Evolutionary conservation across 257 asterid genomes (phyloP), one percentile per base, ranked within the genome.

Genomic region (Capsicum baccatum): DNA sequence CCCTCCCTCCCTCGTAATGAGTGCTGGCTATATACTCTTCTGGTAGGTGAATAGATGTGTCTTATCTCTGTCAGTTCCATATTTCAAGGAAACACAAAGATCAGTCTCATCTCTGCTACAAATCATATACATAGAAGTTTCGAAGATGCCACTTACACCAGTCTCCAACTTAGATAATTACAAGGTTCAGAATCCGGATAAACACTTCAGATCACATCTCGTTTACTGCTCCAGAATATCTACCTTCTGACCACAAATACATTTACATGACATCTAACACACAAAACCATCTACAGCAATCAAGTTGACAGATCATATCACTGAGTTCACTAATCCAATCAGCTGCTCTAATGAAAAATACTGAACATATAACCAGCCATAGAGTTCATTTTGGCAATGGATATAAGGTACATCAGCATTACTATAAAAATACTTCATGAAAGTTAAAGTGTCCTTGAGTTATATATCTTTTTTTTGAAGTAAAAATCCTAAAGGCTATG

Each of bases 181-280:
- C 59, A 47, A 48, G 80, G 59, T 73, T 48, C 42, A 48, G 59
- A 71, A 71, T 73, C 80, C 16, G 4, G 47, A 50, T 47, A 6
- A 73, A n/a, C 42, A 73, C 80, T 73, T n/a, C 37, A 2, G 17
- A 71, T 71, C 79, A 71, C 79, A 71, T 71, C 26, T n/a, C 47
- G 39, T 19, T 73, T 47, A n/a, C 16, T 47, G 39, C 39, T 71
- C n/a, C 58, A 71, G 56, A 71, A 47, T 71, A 71, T n/a, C 79
- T n/a, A 44, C 79, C 58, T 50, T 74, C 62, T 4, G 13, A 21
- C 47, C 62, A 50, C 62, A 50, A 74, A 74, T 50, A 74, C 81
- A 50, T 48, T 50, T 50, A 50, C 59, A 74, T 13, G 19, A 50
- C 7, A 74, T 74, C 62, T 50, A 50, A 50, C 60, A 50, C 17